Base-by-base conservation (phyloP, 805 yeast genomes). In the Wickerhamiella siamensis region DNA sequence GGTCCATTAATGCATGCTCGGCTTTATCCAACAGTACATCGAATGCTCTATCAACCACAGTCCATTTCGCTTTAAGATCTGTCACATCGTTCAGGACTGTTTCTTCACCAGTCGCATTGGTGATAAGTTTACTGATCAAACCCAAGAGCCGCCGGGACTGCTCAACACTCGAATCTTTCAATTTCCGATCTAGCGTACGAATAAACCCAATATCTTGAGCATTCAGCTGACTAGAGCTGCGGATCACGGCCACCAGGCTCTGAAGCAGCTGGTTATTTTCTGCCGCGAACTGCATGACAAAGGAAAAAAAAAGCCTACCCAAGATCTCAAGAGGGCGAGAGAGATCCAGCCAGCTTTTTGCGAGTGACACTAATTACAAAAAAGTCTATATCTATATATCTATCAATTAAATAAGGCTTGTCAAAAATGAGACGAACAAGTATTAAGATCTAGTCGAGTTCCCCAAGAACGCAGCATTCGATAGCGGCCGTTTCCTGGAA, bases 131-230 rank as follows among this genome's bases (percentile, higher is more conserved):
- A 33, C 58, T 60, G 19, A 55, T 58, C 19, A 53, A 46, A 12
- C 42, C 47, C n/a, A 57, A 51, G 20, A 62, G 53, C 22, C 47
- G 44, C 12, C 53, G 52, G 9, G 62, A 51, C n/a, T 47, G 47
- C 3, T 64, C 58, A 14, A 59, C 55, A 3, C 76, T 66, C 0
- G 71, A 54, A 1, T 50, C 48, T 8, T 65, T 65, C 38, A 77
- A 56, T 12, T 66, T 54, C 0, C 53, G 47, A 51, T 83, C 88
- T 10, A 83, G 54, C 37, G 82, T 74, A 36, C 69, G 65, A 58
- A 76, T 74, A 53, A 87, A 91, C 24, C 70, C 73, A n/a, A 86
- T 69, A 63, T 88, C 97, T 43, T 81, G 81, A 0, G 83, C 74
- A 2, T 82, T 80, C 34, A 87, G 59, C 2, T 81, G 75, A 3